Conservation (phyloP, 208 protist genomes). For the Novymonas esmeraldas region DNA sequence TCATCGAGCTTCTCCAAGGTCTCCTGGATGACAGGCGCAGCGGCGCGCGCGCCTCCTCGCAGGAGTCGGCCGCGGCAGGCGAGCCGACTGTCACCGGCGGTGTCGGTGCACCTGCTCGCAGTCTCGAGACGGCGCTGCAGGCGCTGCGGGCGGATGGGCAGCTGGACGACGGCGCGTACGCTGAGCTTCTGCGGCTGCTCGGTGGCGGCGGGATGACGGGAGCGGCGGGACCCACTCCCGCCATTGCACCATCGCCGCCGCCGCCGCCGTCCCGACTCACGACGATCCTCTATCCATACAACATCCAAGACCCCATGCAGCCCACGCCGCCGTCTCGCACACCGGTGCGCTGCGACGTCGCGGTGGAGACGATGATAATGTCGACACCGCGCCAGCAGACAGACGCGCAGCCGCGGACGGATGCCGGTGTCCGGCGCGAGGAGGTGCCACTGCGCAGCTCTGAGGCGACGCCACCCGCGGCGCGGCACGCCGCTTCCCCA, state of each 20-base stretch:
- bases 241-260: not conserved
- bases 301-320: slow-evolving; percentile 6
- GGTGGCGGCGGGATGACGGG: not conserved
- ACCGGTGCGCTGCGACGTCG: not conserved
- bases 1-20: not conserved
- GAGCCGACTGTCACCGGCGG: not conserved
- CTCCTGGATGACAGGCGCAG: too few relatives aligned
- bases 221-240: too few relatives aligned
- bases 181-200: slow-evolving; percentile 10
- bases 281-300: slow-evolving; percentile 1
- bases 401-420: not conserved
- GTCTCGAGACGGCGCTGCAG: not conserved
- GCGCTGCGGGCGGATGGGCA: not conserved
- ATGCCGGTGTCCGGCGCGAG: too few relatives aligned
- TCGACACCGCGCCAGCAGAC: not conserved
- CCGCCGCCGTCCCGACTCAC: not conserved
- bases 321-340: not conserved
- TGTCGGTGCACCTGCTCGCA: not conserved
- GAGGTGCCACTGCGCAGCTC: too few relatives aligned
- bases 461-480: too few relatives aligned
- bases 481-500: not conserved
- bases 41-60: not conserved
- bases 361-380: not conserved
- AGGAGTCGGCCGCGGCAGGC: too few relatives aligned
- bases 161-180: slow-evolving; percentile 1